Percentiles rank a stretch among this genome's conserved stretches.
Conservation (phyloP, 192 early-diverging fungal species). For the Glomus cerebriforme region DNA sequence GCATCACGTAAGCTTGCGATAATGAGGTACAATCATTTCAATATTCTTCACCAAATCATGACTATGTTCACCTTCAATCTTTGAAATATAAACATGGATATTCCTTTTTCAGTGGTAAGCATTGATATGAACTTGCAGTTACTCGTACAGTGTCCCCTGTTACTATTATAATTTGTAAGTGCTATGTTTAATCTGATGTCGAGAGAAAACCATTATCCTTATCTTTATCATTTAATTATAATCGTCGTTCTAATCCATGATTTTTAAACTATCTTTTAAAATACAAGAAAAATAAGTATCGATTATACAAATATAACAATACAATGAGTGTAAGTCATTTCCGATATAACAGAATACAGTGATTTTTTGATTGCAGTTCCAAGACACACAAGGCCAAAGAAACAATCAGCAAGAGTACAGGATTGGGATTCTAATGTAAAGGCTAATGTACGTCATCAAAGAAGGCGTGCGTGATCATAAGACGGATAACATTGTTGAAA, state of each 20-base stretch:
- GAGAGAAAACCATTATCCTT: background rate
- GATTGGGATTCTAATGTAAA: too few species aligned
- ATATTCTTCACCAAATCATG: background rate
- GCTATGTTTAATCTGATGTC: background rate
- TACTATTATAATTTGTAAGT: background rate
- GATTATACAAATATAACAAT: too few species aligned
- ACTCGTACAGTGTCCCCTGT: background rate
- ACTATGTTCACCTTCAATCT: slow-evolving; percentile 3
- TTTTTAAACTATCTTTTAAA: background rate
- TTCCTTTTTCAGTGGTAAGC: background rate
- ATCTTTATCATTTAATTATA: slow-evolving; percentile 3
- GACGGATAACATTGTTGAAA: too few species aligned
- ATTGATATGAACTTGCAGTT: slow-evolving; percentile 2
- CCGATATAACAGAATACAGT: too few species aligned
- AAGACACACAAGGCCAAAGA: too few species aligned
- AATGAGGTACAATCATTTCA: background rate
- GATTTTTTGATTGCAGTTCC: too few species aligned
- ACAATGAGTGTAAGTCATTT: too few species aligned
- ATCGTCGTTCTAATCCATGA: slow-evolving; percentile 3
- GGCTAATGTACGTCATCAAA: too few species aligned
- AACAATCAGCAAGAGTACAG: too few species aligned
- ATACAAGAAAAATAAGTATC: background rate
- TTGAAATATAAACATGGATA: slow-evolving; percentile 9
- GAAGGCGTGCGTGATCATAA: too few species aligned
- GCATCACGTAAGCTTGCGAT: background rate